Percentiles rank a stretch among this genome's conserved stretches.
Evolutionary conservation across 257 asterid genomes (phyloP).

Genomic region (Fraxinus cuspidata): DNA sequence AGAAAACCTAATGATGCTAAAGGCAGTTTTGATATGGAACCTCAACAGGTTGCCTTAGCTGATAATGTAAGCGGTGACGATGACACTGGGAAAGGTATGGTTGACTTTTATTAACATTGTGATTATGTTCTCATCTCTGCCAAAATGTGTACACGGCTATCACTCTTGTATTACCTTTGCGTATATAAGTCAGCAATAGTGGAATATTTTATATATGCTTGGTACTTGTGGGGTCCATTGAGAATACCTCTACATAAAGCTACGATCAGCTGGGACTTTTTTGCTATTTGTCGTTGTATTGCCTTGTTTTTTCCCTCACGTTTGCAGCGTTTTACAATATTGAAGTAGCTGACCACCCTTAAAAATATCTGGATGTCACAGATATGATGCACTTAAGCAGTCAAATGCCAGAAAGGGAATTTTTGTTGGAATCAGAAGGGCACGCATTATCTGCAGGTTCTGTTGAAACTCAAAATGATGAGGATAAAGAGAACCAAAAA

Average conservation of each 20-base stretch:
- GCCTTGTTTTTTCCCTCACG: not conserved
- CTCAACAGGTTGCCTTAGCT: slow-evolving; percentile 40
- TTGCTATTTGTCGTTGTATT: not conserved
- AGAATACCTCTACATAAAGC: not conserved
- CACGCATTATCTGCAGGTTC: slow-evolving; percentile 46
- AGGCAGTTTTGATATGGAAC: slow-evolving; percentile 47
- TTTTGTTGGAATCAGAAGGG: slow-evolving; percentile 57
- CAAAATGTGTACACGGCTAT: not conserved
- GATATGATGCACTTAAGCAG: slow-evolving; percentile 45
- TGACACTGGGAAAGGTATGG: slow-evolving; percentile 63
- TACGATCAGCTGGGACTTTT: not conserved
- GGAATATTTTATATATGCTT: not conserved
- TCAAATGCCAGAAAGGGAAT: slow-evolving; percentile 54
- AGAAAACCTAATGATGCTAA: slow-evolving; percentile 68
- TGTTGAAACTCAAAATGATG: slow-evolving; percentile 44
- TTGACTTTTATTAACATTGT: not conserved
- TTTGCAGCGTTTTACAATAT: not conserved
- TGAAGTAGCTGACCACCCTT: slow-evolving; percentile 21
- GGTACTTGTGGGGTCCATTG: not conserved
- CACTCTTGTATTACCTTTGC: slow-evolving; percentile 7
- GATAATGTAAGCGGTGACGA: slow-evolving; percentile 70
- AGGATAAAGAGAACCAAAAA: slow-evolving; percentile 49
- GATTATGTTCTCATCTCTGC: not conserved
- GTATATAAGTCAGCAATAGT: not conserved
- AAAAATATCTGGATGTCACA: slow-evolving; percentile 33